These are phyloP conservation scores for Phytophthora vignae DNA, from an alignment of 352 stramenopile species.

Conservation along the genomic window DNA sequence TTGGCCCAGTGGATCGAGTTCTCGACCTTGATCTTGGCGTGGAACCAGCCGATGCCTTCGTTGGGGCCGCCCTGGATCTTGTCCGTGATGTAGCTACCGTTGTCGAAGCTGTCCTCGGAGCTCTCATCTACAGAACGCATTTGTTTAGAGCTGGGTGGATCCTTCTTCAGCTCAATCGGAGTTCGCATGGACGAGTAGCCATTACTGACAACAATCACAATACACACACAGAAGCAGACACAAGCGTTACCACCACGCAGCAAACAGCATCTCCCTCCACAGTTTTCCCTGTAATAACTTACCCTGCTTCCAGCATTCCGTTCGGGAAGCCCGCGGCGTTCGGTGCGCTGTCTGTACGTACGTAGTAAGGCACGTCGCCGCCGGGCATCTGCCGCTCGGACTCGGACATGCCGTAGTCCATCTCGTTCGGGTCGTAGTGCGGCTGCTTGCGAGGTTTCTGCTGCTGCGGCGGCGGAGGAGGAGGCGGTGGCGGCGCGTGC, in stretches of 20 bases:
- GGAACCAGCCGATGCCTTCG: constrained; percentile 85
- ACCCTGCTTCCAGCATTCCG: constrained; percentile 43
- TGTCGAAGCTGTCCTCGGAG: constrained; percentile 82
- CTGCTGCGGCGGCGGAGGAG: not conserved
- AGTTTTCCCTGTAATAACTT: constrained; percentile 9
- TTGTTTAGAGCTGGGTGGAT: constrained; percentile 28
- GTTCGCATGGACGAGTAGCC: constrained; percentile 66
- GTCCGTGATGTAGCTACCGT: constrained; percentile 71
- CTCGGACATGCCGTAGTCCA: constrained; percentile 16
- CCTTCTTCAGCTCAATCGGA: constrained; percentile 58
- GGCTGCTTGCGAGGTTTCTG: constrained; percentile 5
- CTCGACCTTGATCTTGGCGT: constrained; percentile 88
- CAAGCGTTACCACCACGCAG: not conserved
- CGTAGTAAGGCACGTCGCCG: constrained; percentile 30
- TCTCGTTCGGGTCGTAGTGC: constrained; percentile 27
- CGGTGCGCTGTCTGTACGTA: constrained; percentile 37
- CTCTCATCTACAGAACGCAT: constrained; percentile 70
- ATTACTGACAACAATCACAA: constrained; percentile 27
- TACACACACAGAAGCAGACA: not conserved
- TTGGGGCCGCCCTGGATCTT: constrained; percentile 55
- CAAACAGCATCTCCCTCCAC: not conserved
- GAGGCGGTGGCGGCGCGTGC: constrained; percentile 34
- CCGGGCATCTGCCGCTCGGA: constrained; percentile 20
- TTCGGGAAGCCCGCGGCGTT: constrained; percentile 31
- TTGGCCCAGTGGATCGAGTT: constrained; percentile 88